Base-by-base conservation (phyloP, 352 stramenopile genomes). In the Nothophytophthora sp. region DNA sequence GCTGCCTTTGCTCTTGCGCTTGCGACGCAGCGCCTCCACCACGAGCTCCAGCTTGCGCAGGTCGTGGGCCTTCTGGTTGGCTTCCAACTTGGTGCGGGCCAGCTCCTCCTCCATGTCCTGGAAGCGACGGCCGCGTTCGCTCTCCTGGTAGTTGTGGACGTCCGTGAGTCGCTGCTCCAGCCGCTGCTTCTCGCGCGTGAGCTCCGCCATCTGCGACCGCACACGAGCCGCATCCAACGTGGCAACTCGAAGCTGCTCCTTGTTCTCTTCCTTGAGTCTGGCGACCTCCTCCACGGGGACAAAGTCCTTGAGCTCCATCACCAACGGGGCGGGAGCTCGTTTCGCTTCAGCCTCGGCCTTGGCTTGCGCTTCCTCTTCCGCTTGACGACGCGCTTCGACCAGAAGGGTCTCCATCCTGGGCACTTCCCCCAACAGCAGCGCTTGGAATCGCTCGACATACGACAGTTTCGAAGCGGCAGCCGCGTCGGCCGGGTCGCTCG, bases 241-340 rank as follows among this genome's bases (percentile, higher is more conserved):
- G 30, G 67, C 72, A 28, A 72, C 62, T 0, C 55, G 47, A 6
- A 86, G 34, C 27, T 73, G 39, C 34, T 74, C 65, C 40, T 66
- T 66, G 51, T 29, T 81, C 25, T 74, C 50, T 2, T 83, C 71
- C 33, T 79, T 75, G n/a, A 83, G 57, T 20, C 63, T 61, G 8
- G 51, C 37, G 34, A 90, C 55, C 44, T 88, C 73, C 11, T 85
- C 79, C 42, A 83, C 52, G 2, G 66, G 67, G 15, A 90, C 71
- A 53, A 88, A 88, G 27, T 90, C 79, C 40, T 85, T 81, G 5
- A 86, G 70, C 33, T 88, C 74, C 66, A 86, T 81, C 34, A 87
- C 66, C 13, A 79, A 24, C 1, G 72, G 57, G 18, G 54, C 28
- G 1, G 42, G 42, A 1, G 60, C 49, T 29, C 25, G 40, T 59